Evolutionary conservation across 345 rosid genomes (phyloP), one percentile per base, ranked within the genome.

Genomic region (Citrus cavaleriei): DNA sequence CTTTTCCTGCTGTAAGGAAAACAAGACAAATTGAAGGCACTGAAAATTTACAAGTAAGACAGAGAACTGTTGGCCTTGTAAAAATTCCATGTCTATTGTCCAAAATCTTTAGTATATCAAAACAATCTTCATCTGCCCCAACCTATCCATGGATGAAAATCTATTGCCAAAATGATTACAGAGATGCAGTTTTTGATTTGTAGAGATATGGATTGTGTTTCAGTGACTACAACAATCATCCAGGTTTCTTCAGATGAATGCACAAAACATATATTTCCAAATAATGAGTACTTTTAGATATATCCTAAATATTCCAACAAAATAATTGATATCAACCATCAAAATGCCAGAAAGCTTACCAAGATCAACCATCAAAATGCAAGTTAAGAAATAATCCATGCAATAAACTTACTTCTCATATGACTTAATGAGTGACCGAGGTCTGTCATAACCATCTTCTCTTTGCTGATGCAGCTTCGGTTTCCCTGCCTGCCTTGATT

Each of bases 371-470:
- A 49, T 30, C 2, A 49, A 49, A 27, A 30, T 28, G 63, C 49
- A 49, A 57, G 49, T 34, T 34, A 40, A 35, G 9, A 35, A 72
- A 27, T 22, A 35, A 70, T 24, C 57, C 58, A 25, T n/a, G 58
- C 38, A 57, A 67, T 63, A 42, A 70, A 82, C 92, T 88, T 88
- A 89, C 91, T 59, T 81, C 27, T 74, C 73, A 51, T 65, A 79
- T 77, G 70, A 51, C 77, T 81, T 89, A 85, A 89, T 84, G 5
- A 92, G 79, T 28, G 97, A 87, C 64, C 32, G 73, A 57, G 97
- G 98, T 84, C 98, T 88, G 75, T 91, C 82, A 64, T 86, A 83
- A 72, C 87, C 89, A 76, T 77, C 86, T 76, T 84, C 82, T 54
- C 89, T 83, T 69, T 79, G 75, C 66, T 83, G 81, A 60, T 87